Evolutionary conservation across 2,329 filamentous ascomycete species (phyloP).

Genomic region (Aspergillus uvarum): DNA sequence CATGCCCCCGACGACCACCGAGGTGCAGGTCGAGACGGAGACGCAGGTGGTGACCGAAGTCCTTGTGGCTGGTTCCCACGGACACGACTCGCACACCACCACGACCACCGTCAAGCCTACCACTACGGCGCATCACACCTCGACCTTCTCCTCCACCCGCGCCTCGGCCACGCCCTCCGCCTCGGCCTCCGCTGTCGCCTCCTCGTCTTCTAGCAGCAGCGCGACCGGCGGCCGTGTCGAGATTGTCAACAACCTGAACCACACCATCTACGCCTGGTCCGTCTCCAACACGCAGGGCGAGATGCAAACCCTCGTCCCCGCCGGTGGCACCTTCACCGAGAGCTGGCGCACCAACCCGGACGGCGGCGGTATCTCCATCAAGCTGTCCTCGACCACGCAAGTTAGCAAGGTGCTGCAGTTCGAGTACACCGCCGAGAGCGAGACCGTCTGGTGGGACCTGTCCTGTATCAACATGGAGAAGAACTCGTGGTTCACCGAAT

Average conservation of each 20-base stretch:
- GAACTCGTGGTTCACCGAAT: constrained; percentile 20
- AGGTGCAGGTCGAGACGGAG: not conserved
- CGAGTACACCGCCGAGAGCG: constrained; percentile 32
- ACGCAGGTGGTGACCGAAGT: not conserved
- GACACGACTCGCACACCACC: not conserved
- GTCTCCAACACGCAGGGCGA: constrained; percentile 19
- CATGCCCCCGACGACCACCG: not conserved
- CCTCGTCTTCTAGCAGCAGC: constrained; percentile 1
- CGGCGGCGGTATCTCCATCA: constrained; percentile 35
- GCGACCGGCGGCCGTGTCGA: constrained; percentile 21
- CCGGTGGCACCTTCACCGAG: constrained; percentile 24
- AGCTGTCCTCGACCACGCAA: constrained; percentile 25
- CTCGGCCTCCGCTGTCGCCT: not conserved
- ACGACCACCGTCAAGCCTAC: constrained; percentile 4
- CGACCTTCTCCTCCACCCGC: not conserved
- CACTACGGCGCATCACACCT: not conserved
- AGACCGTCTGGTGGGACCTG: constrained; percentile 32
- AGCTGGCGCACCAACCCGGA: constrained; percentile 31
- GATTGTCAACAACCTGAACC: constrained; percentile 29
- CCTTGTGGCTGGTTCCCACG: not conserved
- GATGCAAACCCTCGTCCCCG: constrained; percentile 23
- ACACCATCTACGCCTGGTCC: constrained; percentile 30
- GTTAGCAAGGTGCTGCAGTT: constrained; percentile 30
- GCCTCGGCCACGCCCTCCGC: not conserved
- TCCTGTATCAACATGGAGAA: constrained; percentile 30